Conservation (phyloP, 371 early-diverging fungal genomes). For the Coemansia sp. region DNA sequence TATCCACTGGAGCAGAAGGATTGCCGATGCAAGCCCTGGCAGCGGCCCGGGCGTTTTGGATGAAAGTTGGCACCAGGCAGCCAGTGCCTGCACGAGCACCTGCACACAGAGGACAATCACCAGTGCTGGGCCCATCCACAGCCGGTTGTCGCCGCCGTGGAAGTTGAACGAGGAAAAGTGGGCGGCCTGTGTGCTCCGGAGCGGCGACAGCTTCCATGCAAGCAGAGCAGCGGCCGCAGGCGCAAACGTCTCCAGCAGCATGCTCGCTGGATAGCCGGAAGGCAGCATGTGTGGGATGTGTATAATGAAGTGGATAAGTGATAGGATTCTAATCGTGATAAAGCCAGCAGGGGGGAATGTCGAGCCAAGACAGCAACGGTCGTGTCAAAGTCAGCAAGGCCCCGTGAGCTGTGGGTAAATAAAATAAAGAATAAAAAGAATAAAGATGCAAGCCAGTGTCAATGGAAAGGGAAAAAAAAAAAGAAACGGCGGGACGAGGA, state of each 20-base stretch:
- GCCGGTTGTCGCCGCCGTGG: conserved; percentile 19
- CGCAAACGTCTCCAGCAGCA: background rate
- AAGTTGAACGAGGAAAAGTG: background rate
- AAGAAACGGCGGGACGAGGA: background rate
- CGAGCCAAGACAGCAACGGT: too few species aligned
- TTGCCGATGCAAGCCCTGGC: background rate
- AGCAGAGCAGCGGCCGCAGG: background rate
- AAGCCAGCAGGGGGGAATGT: too few species aligned
- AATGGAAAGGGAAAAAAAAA: background rate
- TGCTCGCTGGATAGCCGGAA: too few species aligned
- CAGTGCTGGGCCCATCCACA: conserved; percentile 37
- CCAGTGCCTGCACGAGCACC: conserved; percentile 5
- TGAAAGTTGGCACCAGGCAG: background rate
- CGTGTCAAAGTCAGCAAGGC: background rate
- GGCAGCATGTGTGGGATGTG: too few species aligned
- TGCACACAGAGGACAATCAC: conserved; percentile 6
- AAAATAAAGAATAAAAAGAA: background rate
- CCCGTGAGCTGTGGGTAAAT: background rate
- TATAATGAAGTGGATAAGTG: too few species aligned
- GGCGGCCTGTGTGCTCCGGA: too few species aligned
- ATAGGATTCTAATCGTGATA: too few species aligned
- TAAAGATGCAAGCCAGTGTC: background rate
- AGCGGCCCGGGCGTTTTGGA: too few species aligned
- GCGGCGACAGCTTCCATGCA: background rate
- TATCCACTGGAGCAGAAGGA: conserved; percentile 5